Evolutionary conservation across 345 rosid species (phyloP), one percentile per base, ranked within the genome.

Genomic region (Raphanus raphanistrum): DNA sequence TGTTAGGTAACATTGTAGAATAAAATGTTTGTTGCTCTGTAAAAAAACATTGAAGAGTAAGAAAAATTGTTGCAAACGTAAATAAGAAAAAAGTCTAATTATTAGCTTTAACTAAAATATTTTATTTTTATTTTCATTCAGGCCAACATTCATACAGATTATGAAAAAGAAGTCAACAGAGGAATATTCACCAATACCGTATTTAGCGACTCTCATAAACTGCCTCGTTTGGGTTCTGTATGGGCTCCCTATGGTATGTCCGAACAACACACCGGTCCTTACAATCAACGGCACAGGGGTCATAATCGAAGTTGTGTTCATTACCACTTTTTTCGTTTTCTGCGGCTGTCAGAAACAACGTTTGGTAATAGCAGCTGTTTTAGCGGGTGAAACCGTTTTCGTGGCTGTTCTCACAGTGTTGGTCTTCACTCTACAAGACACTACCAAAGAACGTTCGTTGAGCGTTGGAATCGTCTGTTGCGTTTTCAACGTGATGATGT

Each of bases 171-270:
- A 86, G 13, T 76, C 92, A 16, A 97, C 92, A 78, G 97, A 90
- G 80, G 93, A 88, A 25, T 94, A 82, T 84, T 92, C 96, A 16
- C 76, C 93, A 4, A 76, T 48, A 4, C 98, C 98, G 13, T 94
- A 94, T 77, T 72, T 94, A 2, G 95, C 93, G n/a, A 86, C 97
- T 29, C 74, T 92, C 10, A 79, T 87, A 71, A 94, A 94, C 84
- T 92, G 97, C 83, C 33, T 87, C 87, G 80, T 87, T 11, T 94
- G 98, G 98, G 87, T 89, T 7, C 63, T 94, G 63, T 94, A 90
- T 13, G 98, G 98, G 0, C 86, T 92, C 5, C 98, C 98, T 3
- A 45, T 77, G 77, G 95, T 94, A 57, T 90, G 82, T 77, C 92
- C 97, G 0, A 3, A 92, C 66, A 92, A 90, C 84, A 74, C 66